Evolutionary conservation across 179 eudicot genomes (phyloP), one percentile per base, ranked within the genome.

Genomic region (Beta lomatogona): DNA sequence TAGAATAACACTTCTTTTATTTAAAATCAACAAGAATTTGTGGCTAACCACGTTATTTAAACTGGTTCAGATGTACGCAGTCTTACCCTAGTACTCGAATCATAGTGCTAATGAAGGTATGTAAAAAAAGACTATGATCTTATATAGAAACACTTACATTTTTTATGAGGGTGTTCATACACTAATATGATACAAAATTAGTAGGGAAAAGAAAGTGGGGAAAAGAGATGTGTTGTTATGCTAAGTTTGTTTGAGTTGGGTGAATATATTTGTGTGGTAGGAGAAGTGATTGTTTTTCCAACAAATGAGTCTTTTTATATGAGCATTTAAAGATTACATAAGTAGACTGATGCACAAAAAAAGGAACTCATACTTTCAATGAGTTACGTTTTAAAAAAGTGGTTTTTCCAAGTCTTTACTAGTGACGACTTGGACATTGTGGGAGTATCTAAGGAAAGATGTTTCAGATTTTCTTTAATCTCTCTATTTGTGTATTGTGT

Each of bases 391-490:
- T 58, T 36, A 36, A 19, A 75, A 75, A 59, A 36, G 78, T 57
- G 28, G 67, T 73, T 48, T 45, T 72, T 52, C 28, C 3, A 11
- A 22, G 77, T 55, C 77, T 31, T 28, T 28, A 36, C 41, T 36
- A 36, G 41, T 36, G 41, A 54, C 48, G 77, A 74, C 77, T 57
- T 74, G 77, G 28, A 16, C 16, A 55, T 7, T 6, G 11, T 55
- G 50, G 64, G 9, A 61, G 77, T 73, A 73, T 73, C 77, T 55
- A 44, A 75, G 65, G 77, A 57, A 57, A 22, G 60, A 21, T 72
- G 59, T 72, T 72, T 22, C 21, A 5, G 41, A 44, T 19, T 70
- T 2, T 45, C 19, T 12, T 46, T 70, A 2, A 8, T 44, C 18
- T 6, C 11, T 68, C 6, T 70, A 18, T 18, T 3, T 3, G 22